phyloP scores from a whole-genome alignment of 371 early-diverging fungal species.

The Batkoa obscura region DNA sequence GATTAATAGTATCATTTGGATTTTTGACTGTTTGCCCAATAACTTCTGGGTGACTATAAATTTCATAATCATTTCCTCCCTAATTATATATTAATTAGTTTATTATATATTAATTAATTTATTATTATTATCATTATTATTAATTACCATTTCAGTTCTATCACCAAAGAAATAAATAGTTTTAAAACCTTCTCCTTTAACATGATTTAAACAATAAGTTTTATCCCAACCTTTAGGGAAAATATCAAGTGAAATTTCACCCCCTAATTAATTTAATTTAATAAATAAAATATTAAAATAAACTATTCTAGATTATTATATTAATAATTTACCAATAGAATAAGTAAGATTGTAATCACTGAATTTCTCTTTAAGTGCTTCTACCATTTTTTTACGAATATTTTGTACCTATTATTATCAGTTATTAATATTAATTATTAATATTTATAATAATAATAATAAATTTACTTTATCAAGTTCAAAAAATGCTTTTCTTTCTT shows the following conservation, averaged over 20 bases:
- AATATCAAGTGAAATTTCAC: conserved; percentile 99
- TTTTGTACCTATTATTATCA: conserved; percentile 23
- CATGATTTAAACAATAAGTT: conserved; percentile 94
- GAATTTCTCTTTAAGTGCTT: conserved; percentile 70
- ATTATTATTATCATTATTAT: background rate
- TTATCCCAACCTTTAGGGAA: conserved; percentile 99
- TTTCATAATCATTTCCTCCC: conserved; percentile 99
- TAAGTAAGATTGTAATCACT: conserved; percentile 75
- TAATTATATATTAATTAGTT: conserved; percentile 10
- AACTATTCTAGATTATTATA: background rate
- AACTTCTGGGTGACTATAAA: conserved; percentile 68
- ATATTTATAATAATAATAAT: background rate
- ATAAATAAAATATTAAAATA: background rate
- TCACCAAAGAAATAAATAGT: conserved; percentile 99
- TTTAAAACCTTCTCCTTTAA: conserved; percentile 74
- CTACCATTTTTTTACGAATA: conserved; percentile 76
- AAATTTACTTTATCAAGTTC: conserved; percentile 59
- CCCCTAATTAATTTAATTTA: conserved; percentile 19
- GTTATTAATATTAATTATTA: background rate
- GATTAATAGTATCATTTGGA: conserved; percentile 83
- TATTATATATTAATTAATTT: background rate
- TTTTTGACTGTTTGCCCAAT: conserved; percentile 75
- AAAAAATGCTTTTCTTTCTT: conserved; percentile 91
- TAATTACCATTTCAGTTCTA: conserved; percentile 67
- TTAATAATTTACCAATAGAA: conserved; percentile 62